These are phyloP conservation scores for Rhipidocladum racemiflorum DNA, from an alignment of 176 grass and related monocot species.

Conservation along the genomic window DNA sequence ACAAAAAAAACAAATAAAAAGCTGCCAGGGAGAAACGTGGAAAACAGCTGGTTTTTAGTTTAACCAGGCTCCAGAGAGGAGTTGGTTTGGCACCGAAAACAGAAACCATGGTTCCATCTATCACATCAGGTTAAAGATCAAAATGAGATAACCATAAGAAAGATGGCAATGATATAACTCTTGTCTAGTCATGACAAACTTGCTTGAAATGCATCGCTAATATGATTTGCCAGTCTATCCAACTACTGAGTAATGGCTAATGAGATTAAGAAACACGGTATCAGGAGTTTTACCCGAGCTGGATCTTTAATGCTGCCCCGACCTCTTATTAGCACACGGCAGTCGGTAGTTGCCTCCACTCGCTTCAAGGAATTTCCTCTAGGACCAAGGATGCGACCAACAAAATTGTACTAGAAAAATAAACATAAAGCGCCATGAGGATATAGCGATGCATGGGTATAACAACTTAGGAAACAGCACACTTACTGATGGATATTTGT, in stretches of 20 bases:
- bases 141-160: neutral
- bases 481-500: conserved; percentile 94
- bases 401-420: conserved; percentile 81
- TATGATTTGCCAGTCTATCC: neutral
- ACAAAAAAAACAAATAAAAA: neutral
- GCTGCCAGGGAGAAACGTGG: neutral
- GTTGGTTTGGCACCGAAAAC: neutral
- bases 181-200: neutral
- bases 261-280: neutral
- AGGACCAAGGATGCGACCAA: conserved; percentile 90
- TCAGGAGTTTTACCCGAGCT: conserved; percentile 57
- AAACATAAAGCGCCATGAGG: conserved; percentile 18
- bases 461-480: conserved; percentile 4
- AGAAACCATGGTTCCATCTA: neutral
- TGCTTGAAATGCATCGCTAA: neutral
- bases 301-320: conserved; percentile 96
- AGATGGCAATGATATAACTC: neutral
- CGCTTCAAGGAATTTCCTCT: conserved; percentile 96
- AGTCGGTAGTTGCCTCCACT: conserved; percentile 92
- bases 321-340: conserved; percentile 95
- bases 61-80: neutral
- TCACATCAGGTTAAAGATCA: neutral
- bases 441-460: neutral
- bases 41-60: neutral
- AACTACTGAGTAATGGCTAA: neutral